Base-by-base conservation (phyloP, 257 asterid species). In the Salvia miltiorrhiza region DNA sequence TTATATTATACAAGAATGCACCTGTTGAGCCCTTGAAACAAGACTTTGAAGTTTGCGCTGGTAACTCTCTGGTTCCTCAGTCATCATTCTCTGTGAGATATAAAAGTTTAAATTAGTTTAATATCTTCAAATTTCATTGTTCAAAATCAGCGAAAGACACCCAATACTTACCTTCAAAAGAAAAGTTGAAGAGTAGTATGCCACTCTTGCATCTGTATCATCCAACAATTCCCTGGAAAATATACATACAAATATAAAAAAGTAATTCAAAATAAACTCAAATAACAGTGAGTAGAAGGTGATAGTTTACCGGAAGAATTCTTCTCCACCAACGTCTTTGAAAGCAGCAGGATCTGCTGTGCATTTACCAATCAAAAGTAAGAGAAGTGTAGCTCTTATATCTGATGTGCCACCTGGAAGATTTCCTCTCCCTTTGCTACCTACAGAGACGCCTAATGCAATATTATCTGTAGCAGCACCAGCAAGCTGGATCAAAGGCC, bases 361-460 rank as follows among this genome's bases (percentile, higher is more conserved):
- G 67, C 98, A 94, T 89, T 94, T 94, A 64, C 99, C 99, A 73
- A 94, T 94, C 80, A 94, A 77, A 84, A 94, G 99, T 75, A 94
- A 82, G 66, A 94, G 93, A 79, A 94, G 98, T 8, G 99, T 91
- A 28, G 98, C 97, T 76, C 99, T 80, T 73, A 94, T 94, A 75
- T 94, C 99, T 71, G 99, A 94, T 41, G 99, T 89, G 70, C 97
- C 97, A 68, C 99, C 99, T 30, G 98, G 95, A 65, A 94, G 87
- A 80, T 94, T 94, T 67, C 99, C 99, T 84, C 99, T 87, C 76
- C 98, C 99, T 87, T 94, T 86, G 87, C 99, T 94, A 71, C 99
- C 99, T 52, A 94, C 99, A 61, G 99, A 94, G 76, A 94, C 98
- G 1, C 97, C 99, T 82, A 94, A 85, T 23, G 98, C 99, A 75